Conservation (phyloP, 2,329 filamentous ascomycete species). For the Curvularia hawaiiensis region DNA sequence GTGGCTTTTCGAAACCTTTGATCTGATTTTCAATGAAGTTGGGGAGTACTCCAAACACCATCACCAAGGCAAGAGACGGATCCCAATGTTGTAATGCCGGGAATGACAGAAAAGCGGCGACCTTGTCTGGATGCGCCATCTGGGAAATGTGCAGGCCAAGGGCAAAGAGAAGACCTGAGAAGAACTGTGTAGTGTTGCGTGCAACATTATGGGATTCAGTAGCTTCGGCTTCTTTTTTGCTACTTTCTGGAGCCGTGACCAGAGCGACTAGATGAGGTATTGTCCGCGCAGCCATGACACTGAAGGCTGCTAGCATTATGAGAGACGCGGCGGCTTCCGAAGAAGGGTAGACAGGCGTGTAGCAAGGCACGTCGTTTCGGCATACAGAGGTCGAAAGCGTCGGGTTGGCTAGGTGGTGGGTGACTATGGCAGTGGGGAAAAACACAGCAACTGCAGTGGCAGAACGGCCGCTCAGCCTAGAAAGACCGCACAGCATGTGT, state of each 20-base stretch:
- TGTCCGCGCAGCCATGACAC: conserved; percentile 28
- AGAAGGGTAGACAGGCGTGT: conserved; percentile 53
- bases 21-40: conserved; percentile 44
- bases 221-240: conserved; percentile 13
- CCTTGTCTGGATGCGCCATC: conserved; percentile 58
- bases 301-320: conserved; percentile 43
- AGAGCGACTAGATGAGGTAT: conserved; percentile 31
- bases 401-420: conserved; percentile 48
- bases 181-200: conserved; percentile 48
- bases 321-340: conserved; percentile 32
- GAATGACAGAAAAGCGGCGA: conserved; percentile 56
- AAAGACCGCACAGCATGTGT: conserved; percentile 61
- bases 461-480: conserved; percentile 57
- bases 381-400: conserved; percentile 50
- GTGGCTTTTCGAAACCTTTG: conserved; percentile 39
- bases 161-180: conserved; percentile 57
- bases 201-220: conserved; percentile 24
- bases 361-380: conserved; percentile 50
- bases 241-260: conserved; percentile 2
- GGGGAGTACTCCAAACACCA: conserved; percentile 57
- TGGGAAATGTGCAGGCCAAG: conserved; percentile 58
- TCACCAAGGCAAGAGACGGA: conserved; percentile 56
- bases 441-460: conserved; percentile 50
- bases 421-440: conserved; percentile 40
- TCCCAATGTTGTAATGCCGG: conserved; percentile 53